These are phyloP conservation scores for Selaginella tamariscina DNA, from an alignment of 75 land plant species.

Conservation along the genomic window DNA sequence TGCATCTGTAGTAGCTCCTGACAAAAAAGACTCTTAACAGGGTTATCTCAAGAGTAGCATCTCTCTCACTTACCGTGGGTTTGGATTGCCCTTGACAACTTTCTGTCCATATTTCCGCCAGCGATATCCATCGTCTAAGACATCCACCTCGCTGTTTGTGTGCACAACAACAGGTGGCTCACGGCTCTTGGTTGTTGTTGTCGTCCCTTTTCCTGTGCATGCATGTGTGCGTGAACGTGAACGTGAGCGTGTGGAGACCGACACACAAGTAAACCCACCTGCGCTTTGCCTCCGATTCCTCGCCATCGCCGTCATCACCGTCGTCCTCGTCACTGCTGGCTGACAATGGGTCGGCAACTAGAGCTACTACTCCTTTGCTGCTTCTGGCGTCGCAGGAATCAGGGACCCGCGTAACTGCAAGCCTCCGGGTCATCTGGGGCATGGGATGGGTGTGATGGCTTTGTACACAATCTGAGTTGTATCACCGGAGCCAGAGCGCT, in stretches of 20 bases:
- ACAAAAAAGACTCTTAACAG: background rate
- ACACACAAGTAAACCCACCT: background rate
- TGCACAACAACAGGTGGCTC: background rate
- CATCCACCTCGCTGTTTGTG: background rate
- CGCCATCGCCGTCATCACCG: background rate
- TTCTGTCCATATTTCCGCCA: background rate
- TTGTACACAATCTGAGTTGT: constrained; percentile 45
- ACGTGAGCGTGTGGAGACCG: background rate
- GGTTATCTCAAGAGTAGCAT: background rate
- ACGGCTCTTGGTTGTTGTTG: background rate
- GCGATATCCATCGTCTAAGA: background rate
- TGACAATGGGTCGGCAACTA: too few relatives aligned
- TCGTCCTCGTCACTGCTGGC: constrained; percentile 26
- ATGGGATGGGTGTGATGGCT: constrained; percentile 41
- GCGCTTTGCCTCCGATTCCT: background rate
- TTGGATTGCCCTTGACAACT: background rate
- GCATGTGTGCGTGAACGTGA: background rate
- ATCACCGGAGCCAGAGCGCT: constrained; percentile 29
- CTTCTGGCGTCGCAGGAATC: background rate
- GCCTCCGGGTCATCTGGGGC: constrained; percentile 40
- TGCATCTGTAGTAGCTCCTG: constrained; percentile 1
- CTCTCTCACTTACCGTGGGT: background rate
- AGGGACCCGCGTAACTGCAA: constrained; percentile 22
- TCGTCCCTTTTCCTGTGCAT: background rate
- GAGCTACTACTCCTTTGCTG: too few relatives aligned